Evolutionary conservation across 2,329 filamentous ascomycete species (phyloP), one percentile per base, ranked within the genome.

Genomic region (Fusarium sp.): DNA sequence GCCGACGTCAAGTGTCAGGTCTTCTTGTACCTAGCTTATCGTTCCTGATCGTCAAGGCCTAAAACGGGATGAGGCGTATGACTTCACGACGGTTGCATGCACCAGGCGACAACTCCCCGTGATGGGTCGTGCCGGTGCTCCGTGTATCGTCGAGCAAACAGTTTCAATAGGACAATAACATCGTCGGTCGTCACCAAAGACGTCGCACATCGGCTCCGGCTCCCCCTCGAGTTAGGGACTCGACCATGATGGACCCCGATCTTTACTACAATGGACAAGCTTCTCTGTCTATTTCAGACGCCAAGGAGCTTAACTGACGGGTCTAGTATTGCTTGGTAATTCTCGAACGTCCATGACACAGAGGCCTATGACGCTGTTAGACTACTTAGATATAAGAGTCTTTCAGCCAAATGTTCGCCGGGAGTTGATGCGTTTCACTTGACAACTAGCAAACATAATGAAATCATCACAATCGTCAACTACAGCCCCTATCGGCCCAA

Each of bases 331-430:
- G n/a, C 29, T 24, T 52, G 25, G n/a, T 22, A 46, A 24, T 34
- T 22, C 44, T 47, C 27, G 20, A 46, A 47, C 22, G 52, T 38
- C n/a, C 27, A 20, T 29, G 22, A 24, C 18, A n/a, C 13, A 32
- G 40, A 24, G 16, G n/a, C n/a, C 11, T 43, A 24, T 54, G 45
- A 56, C 41, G 40, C 27, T 48, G 22, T 25, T 30, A 43, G 25
- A 55, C 47, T 70, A 71, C 64, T 65, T 71, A 65, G 27, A 54
- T 25, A 56, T 55, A 24, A 43, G 48, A 25, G 24, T 65, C 45
- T 34, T 30, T 8, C 38, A 15, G 40, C 20, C 15, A 20, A 16
- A 4, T 18, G 5, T 27, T 34, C 38, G 16, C 24, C 9, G 7
- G 5, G 11, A 22, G 18, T 22, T 29, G 22, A 45, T 13, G 27